A percentile compares a stretch with the other conserved stretches of the same genome.
These are phyloP conservation scores for Salvia hispanica DNA, from an alignment of 257 asterid species.

Conservation along the genomic window DNA sequence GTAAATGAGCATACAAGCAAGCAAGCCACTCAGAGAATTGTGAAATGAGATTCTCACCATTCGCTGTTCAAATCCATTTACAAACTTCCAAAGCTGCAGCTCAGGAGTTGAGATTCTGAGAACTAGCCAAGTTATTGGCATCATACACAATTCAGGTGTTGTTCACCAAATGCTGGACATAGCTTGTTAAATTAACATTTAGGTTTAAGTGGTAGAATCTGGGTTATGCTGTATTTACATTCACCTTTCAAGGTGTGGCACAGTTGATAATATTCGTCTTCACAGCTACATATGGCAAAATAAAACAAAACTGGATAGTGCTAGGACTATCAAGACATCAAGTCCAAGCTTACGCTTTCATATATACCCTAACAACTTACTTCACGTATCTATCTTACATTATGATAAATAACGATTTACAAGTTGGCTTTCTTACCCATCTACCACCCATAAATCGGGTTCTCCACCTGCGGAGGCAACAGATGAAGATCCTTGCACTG, in stretches of 20 bases:
- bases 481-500: conserved; percentile 80
- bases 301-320: conserved; percentile 21
- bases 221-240: conserved; percentile 35
- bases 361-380: conserved; percentile 15
- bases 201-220: not conserved
- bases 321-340: not conserved
- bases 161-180: no score
- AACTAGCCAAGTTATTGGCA: no score
- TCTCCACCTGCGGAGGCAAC: conserved; percentile 83
- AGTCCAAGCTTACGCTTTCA: conserved; percentile 22
- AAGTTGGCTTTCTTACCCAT: conserved; percentile 34
- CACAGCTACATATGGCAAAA: conserved; percentile 14
- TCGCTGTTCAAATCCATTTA: conserved; percentile 37
- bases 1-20: conserved; percentile 46
- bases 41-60: conserved; percentile 41
- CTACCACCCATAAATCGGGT: conserved; percentile 96
- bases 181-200: no score
- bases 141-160: no score
- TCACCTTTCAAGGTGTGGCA: conserved; percentile 27
- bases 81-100: no score
- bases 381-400: conserved; percentile 31
- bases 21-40: conserved; percentile 51
- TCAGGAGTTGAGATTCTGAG: no score
- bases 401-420: conserved; percentile 41
- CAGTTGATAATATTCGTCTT: not conserved